phyloP scores from a whole-genome alignment of 768 basidiomycete genomes.

The Tylopilus vinaceipallidus region DNA sequence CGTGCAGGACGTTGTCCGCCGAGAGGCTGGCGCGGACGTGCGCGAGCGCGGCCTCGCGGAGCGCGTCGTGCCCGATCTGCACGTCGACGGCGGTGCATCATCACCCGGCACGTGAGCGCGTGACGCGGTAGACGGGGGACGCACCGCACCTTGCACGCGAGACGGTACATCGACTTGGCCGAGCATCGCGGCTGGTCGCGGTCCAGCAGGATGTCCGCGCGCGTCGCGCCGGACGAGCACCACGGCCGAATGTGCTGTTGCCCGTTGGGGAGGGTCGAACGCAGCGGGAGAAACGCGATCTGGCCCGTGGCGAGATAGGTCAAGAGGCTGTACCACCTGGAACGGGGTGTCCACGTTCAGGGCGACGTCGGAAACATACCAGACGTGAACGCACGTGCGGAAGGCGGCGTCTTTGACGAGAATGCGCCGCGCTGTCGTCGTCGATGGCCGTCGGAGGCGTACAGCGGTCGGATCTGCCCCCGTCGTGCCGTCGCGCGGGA shows the following conservation, averaged over 20 bases:
- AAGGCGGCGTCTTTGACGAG: constrained; percentile 25
- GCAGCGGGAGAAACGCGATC: constrained; percentile 32
- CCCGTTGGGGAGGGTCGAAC: constrained; percentile 9
- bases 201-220: not conserved
- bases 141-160: constrained; percentile 43
- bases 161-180: constrained; percentile 44
- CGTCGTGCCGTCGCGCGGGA: too few relatives aligned
- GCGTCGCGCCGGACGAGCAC: too few relatives aligned
- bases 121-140: too few relatives aligned
- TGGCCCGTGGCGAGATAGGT: constrained; percentile 39
- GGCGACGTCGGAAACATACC: not conserved
- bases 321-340: constrained; percentile 40
- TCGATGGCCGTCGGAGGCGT: too few relatives aligned
- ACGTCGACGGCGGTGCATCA: not conserved
- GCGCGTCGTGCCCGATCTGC: constrained; percentile 18
- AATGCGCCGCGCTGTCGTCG: constrained; percentile 12
- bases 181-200: constrained; percentile 28
- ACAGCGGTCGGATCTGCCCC: too few relatives aligned
- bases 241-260: too few relatives aligned
- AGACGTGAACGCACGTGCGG: constrained; percentile 15
- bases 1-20: constrained; percentile 22
- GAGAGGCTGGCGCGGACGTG: constrained; percentile 15
- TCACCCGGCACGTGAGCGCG: not conserved
- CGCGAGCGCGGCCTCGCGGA: constrained; percentile 19
- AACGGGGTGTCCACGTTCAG: not conserved